Conservation (phyloP, 495 filamentous ascomycete genomes). For the Jackrogersella multiformis region DNA sequence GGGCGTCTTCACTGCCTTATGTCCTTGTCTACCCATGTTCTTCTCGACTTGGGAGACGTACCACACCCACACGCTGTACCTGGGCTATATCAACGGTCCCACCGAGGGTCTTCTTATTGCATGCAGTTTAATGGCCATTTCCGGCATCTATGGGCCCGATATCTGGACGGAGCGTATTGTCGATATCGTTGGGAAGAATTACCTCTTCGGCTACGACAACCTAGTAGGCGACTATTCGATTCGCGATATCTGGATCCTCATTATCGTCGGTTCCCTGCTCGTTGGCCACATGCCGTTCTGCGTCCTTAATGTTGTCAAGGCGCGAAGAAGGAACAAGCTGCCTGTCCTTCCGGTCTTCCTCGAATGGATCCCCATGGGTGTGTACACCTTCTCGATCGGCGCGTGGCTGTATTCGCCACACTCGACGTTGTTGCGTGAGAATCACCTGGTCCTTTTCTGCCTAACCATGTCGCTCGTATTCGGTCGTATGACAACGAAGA, state of each 20-base stretch:
- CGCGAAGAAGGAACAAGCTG: slow-evolving; percentile 74
- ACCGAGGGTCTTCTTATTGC: slow-evolving; percentile 95
- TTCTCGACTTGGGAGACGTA: slow-evolving; percentile 99
- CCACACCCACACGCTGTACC: slow-evolving; percentile 96
- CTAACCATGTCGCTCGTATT: slow-evolving; percentile 95
- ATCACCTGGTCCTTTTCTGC: slow-evolving; percentile 91
- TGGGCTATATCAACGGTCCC: slow-evolving; percentile 96
- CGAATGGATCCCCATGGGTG: slow-evolving; percentile 91
- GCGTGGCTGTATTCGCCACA: slow-evolving; percentile 91
- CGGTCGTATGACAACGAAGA: slow-evolving; percentile 99
- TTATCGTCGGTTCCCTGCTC: slow-evolving; percentile 77
- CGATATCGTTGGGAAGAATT: slow-evolving; percentile 66
- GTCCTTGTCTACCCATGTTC: slow-evolving; percentile 96
- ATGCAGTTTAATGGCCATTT: slow-evolving; percentile 82
- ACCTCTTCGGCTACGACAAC: slow-evolving; percentile 59
- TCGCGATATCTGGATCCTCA: slow-evolving; percentile 86
- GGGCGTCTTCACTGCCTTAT: slow-evolving; percentile 89
- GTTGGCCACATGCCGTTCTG: slow-evolving; percentile 82
- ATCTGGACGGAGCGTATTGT: slow-evolving; percentile 84
- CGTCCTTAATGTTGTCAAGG: slow-evolving; percentile 81
- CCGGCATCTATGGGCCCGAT: slow-evolving; percentile 85
- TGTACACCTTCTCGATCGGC: slow-evolving; percentile 76
- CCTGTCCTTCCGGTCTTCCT: slow-evolving; percentile 87
- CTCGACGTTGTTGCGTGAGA: slow-evolving; percentile 78
- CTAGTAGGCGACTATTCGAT: slow-evolving; percentile 73